A percentile compares a stretch with the other conserved stretches of the same genome.
Evolutionary conservation across 768 basidiomycete genomes (phyloP).

Genomic region (Psilocybe azurescens): DNA sequence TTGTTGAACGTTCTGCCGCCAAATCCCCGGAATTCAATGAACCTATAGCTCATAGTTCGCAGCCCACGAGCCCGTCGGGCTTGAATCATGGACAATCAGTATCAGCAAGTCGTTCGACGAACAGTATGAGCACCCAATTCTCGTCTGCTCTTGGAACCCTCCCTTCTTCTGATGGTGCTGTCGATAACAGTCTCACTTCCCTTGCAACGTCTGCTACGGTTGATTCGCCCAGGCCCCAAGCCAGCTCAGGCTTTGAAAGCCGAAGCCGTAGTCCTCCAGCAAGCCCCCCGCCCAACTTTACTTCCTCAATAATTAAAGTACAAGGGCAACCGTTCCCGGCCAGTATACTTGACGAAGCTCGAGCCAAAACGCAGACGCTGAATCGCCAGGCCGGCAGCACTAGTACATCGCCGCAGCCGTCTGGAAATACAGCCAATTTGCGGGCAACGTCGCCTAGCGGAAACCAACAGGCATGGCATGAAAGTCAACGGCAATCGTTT

Average conservation of each 20-base stretch:
- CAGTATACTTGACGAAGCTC: slow-evolving; percentile 8
- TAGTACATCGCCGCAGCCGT: slow-evolving; percentile 14
- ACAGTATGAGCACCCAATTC: slow-evolving; percentile 17
- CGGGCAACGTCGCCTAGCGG: slow-evolving; percentile 5
- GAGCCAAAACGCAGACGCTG: slow-evolving; percentile 11
- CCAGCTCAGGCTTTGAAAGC: slow-evolving; percentile 1
- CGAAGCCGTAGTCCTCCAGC: slow-evolving; percentile 5
- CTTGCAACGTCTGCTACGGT: slow-evolving; percentile 16
- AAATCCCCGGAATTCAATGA: slow-evolving; percentile 12
- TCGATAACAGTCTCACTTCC: slow-evolving; percentile 16
- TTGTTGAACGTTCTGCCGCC: not conserved
- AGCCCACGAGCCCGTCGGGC: slow-evolving; percentile 17
- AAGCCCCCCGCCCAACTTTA: slow-evolving; percentile 1
- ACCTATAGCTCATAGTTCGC: slow-evolving; percentile 25
- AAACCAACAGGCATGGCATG: slow-evolving; percentile 6
- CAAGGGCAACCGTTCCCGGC: slow-evolving; percentile 9
- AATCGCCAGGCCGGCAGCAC: slow-evolving; percentile 4
- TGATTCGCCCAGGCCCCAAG: slow-evolving; percentile 12
- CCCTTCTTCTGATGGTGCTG: slow-evolving; percentile 7
- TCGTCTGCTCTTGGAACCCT: slow-evolving; percentile 8
- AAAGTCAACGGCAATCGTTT: slow-evolving; percentile 10
- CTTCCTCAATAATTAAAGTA: not conserved
- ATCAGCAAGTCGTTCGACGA: slow-evolving; percentile 4
- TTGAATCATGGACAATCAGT: slow-evolving; percentile 8
- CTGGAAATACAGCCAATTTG: not conserved